Percentiles rank a stretch among this genome's conserved stretches.
These are phyloP conservation scores for Colletotrichum godetiae DNA, from an alignment of 2,329 filamentous ascomycete species.

Conservation along the genomic window DNA sequence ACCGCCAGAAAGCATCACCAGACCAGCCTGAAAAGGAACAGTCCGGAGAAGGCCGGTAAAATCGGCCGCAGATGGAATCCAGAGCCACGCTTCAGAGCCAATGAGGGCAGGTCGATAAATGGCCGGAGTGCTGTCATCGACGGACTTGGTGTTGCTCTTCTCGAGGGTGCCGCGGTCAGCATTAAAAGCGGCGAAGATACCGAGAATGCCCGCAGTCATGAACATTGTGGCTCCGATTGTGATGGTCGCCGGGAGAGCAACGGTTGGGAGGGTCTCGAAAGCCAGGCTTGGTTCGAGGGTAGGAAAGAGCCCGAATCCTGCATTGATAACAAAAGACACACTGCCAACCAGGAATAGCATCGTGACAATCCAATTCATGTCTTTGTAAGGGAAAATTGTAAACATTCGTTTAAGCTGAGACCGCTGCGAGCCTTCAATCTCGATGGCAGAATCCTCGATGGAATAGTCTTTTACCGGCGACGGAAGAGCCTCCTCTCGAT, in stretches of 20 bases:
- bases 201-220: neutral
- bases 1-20: neutral
- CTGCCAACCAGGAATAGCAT: conserved; percentile 15
- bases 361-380: conserved; percentile 15
- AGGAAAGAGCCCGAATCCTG: neutral
- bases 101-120: conserved; percentile 11
- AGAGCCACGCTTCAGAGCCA: conserved; percentile 4
- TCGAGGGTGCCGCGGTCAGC: conserved; percentile 8
- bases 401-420: conserved; percentile 3
- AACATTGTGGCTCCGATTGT: neutral
- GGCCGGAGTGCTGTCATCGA: neutral
- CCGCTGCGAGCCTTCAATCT: neutral
- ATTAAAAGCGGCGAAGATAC: conserved; percentile 5
- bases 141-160: neutral
- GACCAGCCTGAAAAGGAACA: neutral
- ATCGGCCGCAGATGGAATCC: neutral
- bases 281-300: neutral
- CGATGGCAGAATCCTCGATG: neutral
- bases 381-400: conserved; percentile 7
- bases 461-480: conserved; percentile 4
- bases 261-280: neutral
- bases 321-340: conserved; percentile 1
- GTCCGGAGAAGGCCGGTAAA: neutral
- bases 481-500: neutral
- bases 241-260: neutral